Evolutionary conservation across 2,329 filamentous ascomycete species (phyloP).

Genomic region (Aphanocladium album): DNA sequence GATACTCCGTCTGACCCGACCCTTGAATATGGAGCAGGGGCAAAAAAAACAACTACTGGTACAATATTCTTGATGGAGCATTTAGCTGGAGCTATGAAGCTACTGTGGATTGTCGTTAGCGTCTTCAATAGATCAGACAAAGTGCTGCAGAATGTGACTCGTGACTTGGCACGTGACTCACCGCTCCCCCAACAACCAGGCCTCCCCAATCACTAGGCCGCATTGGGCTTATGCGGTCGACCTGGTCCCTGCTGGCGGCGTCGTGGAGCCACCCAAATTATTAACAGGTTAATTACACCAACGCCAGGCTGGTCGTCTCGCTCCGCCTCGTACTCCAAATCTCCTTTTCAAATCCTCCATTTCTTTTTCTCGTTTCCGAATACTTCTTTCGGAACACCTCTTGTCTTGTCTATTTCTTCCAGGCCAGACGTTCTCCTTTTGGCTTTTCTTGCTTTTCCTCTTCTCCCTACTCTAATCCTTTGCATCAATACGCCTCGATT

Average conservation of each 20-base stretch:
- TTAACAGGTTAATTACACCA: slow-evolving; percentile 2
- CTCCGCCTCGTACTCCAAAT: slow-evolving; percentile 11
- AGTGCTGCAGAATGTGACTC: not conserved
- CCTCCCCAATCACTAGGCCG: slow-evolving; percentile 17
- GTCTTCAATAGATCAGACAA: not conserved
- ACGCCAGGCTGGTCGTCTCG: slow-evolving; percentile 2
- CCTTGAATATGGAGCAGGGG: no score
- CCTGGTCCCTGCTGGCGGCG: not conserved
- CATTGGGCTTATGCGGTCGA: slow-evolving; percentile 18
- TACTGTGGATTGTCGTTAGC: not conserved
- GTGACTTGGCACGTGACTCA: slow-evolving; percentile 13
- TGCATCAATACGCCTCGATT: slow-evolving; percentile 4
- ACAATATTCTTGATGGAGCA: no score
- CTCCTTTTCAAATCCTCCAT: slow-evolving; percentile 6
- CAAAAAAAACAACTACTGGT: no score
- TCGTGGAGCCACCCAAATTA: slow-evolving; percentile 4
- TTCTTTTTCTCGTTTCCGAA: not conserved
- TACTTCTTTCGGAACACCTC: slow-evolving; percentile 8
- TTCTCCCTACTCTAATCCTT: not conserved
- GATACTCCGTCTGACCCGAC: no score
- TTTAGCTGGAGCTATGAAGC: not conserved
- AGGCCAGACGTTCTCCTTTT: not conserved
- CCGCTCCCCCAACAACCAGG: slow-evolving; percentile 1
- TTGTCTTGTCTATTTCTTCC: not conserved
- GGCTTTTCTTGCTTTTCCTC: not conserved